Percentiles rank a stretch among this genome's conserved stretches.
Conservation (phyloP, 2,329 filamentous ascomycete genomes). For the Bipolaris oryzae region DNA sequence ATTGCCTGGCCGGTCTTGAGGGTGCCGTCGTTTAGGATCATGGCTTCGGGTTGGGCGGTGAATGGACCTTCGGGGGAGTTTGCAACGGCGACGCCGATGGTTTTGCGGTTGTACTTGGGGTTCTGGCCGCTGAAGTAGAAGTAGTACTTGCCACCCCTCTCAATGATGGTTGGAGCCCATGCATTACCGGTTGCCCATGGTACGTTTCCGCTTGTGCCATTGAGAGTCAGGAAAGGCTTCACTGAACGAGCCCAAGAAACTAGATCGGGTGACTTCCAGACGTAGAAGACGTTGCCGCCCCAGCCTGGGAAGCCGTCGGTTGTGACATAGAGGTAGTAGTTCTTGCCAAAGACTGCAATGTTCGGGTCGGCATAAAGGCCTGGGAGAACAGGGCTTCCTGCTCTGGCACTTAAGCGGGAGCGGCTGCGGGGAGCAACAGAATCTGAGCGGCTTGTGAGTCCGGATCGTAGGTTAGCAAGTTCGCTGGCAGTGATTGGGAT, state of each 20-base stretch:
- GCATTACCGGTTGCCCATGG: constrained; percentile 38
- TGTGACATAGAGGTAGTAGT: constrained; percentile 38
- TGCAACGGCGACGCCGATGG: constrained; percentile 37
- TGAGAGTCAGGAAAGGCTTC: constrained; percentile 34
- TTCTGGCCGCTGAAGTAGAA: constrained; percentile 41
- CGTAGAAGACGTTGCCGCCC: constrained; percentile 37
- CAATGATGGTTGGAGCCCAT: constrained; percentile 39
- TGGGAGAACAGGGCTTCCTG: constrained; percentile 30
- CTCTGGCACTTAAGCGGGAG: constrained; percentile 13
- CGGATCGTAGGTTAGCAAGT: constrained; percentile 42
- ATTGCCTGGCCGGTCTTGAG: constrained; percentile 34
- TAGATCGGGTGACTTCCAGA: constrained; percentile 36
- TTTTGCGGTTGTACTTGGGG: constrained; percentile 33
- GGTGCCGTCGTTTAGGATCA: constrained; percentile 36
- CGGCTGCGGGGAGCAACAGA: constrained; percentile 58
- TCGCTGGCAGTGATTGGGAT: constrained; percentile 58
- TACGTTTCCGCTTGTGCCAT: constrained; percentile 36
- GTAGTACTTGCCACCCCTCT: constrained; percentile 31
- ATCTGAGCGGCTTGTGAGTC: not conserved
- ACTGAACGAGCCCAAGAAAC: constrained; percentile 32
- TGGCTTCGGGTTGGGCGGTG: constrained; percentile 31
- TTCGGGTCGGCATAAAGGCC: constrained; percentile 39
- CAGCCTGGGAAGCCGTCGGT: constrained; percentile 36
- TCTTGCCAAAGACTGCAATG: constrained; percentile 31
- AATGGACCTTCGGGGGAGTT: constrained; percentile 31